These are phyloP conservation scores for Berkeleyomyces basicola DNA, from an alignment of 2,329 filamentous ascomycete genomes.

Conservation along the genomic window DNA sequence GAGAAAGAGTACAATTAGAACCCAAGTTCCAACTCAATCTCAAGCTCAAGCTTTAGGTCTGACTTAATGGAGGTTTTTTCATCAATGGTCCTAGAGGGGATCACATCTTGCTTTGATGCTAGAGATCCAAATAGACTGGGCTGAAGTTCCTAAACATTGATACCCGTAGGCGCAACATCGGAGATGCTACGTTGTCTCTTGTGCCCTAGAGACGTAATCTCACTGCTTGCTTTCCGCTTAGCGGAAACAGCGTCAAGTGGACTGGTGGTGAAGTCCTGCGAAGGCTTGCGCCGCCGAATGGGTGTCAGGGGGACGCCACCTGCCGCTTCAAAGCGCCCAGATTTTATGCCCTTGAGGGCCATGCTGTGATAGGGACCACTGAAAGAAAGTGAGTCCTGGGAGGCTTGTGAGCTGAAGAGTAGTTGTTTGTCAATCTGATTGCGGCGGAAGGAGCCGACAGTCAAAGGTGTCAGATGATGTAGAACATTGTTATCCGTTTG, in stretches of 20 bases:
- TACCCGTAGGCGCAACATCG: slow-evolving; percentile 31
- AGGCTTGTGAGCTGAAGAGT: slow-evolving; percentile 42
- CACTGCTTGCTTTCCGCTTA: slow-evolving; percentile 39
- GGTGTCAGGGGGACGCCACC: slow-evolving; percentile 49
- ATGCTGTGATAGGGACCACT: slow-evolving; percentile 40
- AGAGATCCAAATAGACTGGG: not conserved
- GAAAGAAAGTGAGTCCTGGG: slow-evolving; percentile 45
- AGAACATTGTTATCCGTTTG: slow-evolving; percentile 24
- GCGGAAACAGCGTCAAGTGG: slow-evolving; percentile 32
- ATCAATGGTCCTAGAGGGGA: not conserved
- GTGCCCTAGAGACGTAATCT: slow-evolving; percentile 26
- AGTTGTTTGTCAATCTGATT: slow-evolving; percentile 47
- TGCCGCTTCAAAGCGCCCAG: slow-evolving; percentile 48
- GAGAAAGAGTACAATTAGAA: too few species aligned
- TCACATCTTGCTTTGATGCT: not conserved
- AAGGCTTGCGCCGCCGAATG: slow-evolving; percentile 39
- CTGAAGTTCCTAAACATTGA: slow-evolving; percentile 11
- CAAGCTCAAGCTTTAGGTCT: not conserved
- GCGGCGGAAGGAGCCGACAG: slow-evolving; percentile 63
- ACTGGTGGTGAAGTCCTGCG: slow-evolving; percentile 30
- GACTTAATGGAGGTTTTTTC: not conserved
- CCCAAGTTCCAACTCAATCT: not conserved
- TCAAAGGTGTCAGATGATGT: slow-evolving; percentile 47
- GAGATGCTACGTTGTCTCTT: slow-evolving; percentile 44
- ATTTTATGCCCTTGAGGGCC: slow-evolving; percentile 45